A percentile compares a stretch with the other conserved stretches of the same genome.
These are phyloP conservation scores for Tricladium varicosporioides DNA, from an alignment of 2,329 filamentous ascomycete species.

Conservation along the genomic window DNA sequence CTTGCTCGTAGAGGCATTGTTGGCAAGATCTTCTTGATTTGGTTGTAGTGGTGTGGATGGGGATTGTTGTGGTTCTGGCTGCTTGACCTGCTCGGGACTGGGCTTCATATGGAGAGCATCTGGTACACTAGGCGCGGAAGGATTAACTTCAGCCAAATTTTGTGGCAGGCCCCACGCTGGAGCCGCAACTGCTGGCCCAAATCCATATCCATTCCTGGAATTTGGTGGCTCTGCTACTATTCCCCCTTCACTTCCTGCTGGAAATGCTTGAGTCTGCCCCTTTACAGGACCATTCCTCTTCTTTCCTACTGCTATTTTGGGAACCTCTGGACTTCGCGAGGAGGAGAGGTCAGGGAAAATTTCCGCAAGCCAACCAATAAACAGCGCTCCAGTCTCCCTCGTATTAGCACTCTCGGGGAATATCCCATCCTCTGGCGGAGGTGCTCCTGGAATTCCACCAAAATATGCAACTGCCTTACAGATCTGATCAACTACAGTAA, in stretches of 20 bases:
- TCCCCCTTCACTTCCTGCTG: slow-evolving; percentile 6
- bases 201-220: slow-evolving; percentile 32
- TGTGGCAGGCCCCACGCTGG: slow-evolving; percentile 31
- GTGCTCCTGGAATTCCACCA: slow-evolving; percentile 56
- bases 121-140: slow-evolving; percentile 18
- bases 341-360: slow-evolving; percentile 51
- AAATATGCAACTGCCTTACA: slow-evolving; percentile 64
- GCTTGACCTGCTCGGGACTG: slow-evolving; percentile 12
- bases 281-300: slow-evolving; percentile 28
- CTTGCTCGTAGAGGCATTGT: slow-evolving; percentile 27
- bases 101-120: slow-evolving; percentile 8
- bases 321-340: slow-evolving; percentile 20
- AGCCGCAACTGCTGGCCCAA: slow-evolving; percentile 29
- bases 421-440: slow-evolving; percentile 46
- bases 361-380: slow-evolving; percentile 61
- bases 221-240: slow-evolving; percentile 25
- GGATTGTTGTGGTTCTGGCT: slow-evolving; percentile 19
- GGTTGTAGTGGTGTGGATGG: slow-evolving; percentile 18
- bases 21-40: slow-evolving; percentile 12
- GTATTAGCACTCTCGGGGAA: slow-evolving; percentile 56
- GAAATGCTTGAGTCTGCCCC: slow-evolving; percentile 15
- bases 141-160: slow-evolving; percentile 29
- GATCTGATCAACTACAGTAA: slow-evolving; percentile 58
- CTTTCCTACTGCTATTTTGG: slow-evolving; percentile 18
- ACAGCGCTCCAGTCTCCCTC: slow-evolving; percentile 56